Base-by-base conservation (phyloP, 257 asterid species). In the Nicotiana tomentosiformis region DNA sequence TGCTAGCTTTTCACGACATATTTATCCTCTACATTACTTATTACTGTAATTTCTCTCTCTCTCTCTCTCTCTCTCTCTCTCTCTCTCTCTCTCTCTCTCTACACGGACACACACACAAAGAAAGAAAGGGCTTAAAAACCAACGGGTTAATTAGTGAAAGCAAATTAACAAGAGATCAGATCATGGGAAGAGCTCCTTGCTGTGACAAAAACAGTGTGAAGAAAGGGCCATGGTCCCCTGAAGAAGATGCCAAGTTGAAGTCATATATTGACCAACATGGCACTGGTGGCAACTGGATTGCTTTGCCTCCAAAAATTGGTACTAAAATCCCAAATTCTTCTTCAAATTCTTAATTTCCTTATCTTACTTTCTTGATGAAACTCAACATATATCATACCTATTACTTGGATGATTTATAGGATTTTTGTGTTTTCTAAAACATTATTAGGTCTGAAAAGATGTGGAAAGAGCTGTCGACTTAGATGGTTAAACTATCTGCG, bases 171-270 rank as follows among this genome's bases (percentile, higher is more conserved):
- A 66, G 51, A 66, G 33, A 32, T 32, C 35, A 78, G 39, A 93
- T 53, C 17, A 53, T 93, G 97, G 97, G 97, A 0, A 93, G 97
- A 88, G 97, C 95, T 20, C 97, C 97, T 35, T 93, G 97, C 64
- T 93, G 97, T 84, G 97, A 93, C 88, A 93, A 93, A 89, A 91
- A 92, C 11, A 93, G 88, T 32, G 97, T 93, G 77, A 93, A 91
- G 89, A 93, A 89, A 83, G 97, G 95, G 46, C 95, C 97, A 37
- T 93, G 97, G 97, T 93, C 97, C 0, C 92, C 94, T 8, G 97
- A 93, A 83, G 97, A 93, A 89, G 97, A 93, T 79, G 89, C 90
- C 14, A 88, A 81, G 86, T 95, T 93, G 83, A 90, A 93, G 57
- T 78, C 94, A 15, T 90, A 91, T 86, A 93, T 93, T 79, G 90